Conservation (phyloP, 2,329 filamentous ascomycete species). For the Cladophialophora chaetospira region DNA sequence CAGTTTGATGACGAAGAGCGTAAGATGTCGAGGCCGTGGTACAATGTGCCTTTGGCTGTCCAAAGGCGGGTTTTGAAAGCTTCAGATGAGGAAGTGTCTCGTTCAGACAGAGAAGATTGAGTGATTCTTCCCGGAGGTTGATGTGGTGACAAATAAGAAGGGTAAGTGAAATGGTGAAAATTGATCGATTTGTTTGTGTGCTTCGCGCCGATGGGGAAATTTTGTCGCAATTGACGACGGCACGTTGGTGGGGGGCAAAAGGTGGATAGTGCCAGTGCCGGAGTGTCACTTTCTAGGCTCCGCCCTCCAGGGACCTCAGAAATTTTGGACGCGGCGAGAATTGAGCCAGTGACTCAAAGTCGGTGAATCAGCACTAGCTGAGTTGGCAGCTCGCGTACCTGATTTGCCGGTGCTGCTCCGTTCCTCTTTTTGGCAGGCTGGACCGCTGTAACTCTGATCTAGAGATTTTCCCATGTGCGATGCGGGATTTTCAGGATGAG, state of each 20-base stretch:
- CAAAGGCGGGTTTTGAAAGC: conserved; percentile 27
- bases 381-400: conserved; percentile 9
- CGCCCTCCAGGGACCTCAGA: conserved; percentile 6
- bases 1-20: conserved; percentile 44
- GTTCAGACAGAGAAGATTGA: neutral
- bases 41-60: conserved; percentile 29
- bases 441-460: neutral
- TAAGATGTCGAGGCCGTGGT: conserved; percentile 34
- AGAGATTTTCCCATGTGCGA: neutral
- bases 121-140: neutral
- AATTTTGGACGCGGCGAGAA: neutral
- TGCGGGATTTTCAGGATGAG: conserved; percentile 7
- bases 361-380: conserved; percentile 22
- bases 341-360: conserved; percentile 6
- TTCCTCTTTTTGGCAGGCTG: neutral
- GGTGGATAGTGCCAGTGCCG: neutral
- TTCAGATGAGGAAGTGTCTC: neutral
- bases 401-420: conserved; percentile 7
- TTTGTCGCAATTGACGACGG: conserved; percentile 19
- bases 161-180: conserved; percentile 14
- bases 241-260: conserved; percentile 27
- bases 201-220: conserved; percentile 18
- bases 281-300: neutral
- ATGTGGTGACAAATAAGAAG: conserved; percentile 2
- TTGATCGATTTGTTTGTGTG: conserved; percentile 13